Evolutionary conservation across 331 rosid species (phyloP).

Genomic region (Phaseolus coccineus): DNA sequence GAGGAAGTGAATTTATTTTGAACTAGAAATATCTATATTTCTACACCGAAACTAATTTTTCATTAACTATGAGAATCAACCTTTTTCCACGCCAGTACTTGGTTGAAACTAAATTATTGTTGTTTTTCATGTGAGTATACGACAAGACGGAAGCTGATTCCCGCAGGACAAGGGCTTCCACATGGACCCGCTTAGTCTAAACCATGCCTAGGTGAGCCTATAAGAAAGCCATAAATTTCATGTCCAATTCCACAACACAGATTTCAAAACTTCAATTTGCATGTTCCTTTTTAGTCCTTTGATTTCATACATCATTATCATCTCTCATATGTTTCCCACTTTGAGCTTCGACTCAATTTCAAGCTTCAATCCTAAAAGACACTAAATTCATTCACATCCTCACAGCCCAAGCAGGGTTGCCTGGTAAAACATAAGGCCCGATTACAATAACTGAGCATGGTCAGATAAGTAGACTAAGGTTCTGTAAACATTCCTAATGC

Average conservation of each 20-base stretch:
- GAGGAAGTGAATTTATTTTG: not conserved
- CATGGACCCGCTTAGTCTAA: conserved; percentile 22
- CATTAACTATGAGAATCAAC: not conserved
- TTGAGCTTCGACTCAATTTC: conserved; percentile 25
- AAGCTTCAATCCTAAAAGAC: conserved; percentile 12
- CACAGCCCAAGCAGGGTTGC: not conserved
- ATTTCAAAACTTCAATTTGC: conserved; percentile 18
- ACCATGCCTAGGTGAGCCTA: conserved; percentile 5
- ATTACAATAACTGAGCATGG: not conserved
- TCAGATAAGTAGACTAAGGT: not conserved
- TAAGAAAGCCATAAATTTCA: not conserved
- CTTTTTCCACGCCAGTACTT: not conserved
- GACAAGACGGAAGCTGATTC: conserved; percentile 28
- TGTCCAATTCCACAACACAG: conserved; percentile 3
- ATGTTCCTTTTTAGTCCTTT: not conserved
- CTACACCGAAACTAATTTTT: not conserved
- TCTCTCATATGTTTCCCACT: not conserved
- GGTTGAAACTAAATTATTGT: conserved; percentile 1
- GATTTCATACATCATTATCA: not conserved
- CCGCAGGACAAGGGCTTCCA: conserved; percentile 28
- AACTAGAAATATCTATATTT: not conserved
- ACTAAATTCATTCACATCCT: not conserved
- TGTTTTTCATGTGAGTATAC: not conserved
- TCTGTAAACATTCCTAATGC: not conserved
- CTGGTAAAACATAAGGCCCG: not conserved